A percentile compares a stretch with the other conserved stretches of the same genome.
Evolutionary conservation across 169 alveolate species (phyloP).

Genomic region (Plasmodium fragile): DNA sequence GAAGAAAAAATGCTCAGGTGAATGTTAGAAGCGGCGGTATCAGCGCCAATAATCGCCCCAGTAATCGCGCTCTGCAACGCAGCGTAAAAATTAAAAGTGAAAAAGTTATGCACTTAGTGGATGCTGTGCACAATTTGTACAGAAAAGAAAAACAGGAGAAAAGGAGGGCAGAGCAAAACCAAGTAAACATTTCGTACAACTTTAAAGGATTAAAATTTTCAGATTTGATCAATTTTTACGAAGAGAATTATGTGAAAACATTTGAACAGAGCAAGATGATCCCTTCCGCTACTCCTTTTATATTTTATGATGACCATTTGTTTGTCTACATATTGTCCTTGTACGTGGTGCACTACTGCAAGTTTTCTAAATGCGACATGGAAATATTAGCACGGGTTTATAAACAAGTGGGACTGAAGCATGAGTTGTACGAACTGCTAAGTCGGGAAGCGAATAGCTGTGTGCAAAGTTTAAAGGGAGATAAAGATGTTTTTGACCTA

Average conservation of each 20-base stretch:
- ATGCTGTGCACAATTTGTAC: slow-evolving; percentile 11
- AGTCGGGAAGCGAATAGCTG: background rate
- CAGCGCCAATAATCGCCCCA: background rate
- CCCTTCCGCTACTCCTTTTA: background rate
- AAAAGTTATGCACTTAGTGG: background rate
- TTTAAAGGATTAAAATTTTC: slow-evolving; percentile 24
- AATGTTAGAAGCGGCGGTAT: background rate
- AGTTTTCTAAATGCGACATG: slow-evolving; percentile 11
- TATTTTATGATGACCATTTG: slow-evolving; percentile 49
- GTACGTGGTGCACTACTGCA: slow-evolving; percentile 28
- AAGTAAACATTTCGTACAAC: slow-evolving; percentile 34
- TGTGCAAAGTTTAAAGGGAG: slow-evolving; percentile 9
- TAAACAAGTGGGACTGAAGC: slow-evolving; percentile 43
- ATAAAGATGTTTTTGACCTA: slow-evolving; percentile 31
- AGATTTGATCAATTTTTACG: slow-evolving; percentile 35
- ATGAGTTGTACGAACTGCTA: slow-evolving; percentile 42
- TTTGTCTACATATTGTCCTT: slow-evolving; percentile 23
- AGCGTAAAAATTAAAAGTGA: background rate
- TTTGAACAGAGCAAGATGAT: slow-evolving; percentile 4
- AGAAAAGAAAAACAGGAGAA: slow-evolving; percentile 13
- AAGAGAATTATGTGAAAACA: slow-evolving; percentile 8
- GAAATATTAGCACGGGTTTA: slow-evolving; percentile 29
- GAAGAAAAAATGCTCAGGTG: background rate
- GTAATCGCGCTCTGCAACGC: background rate
- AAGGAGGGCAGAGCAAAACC: background rate